phyloP scores from a whole-genome alignment of 495 filamentous ascomycete genomes.

The Amorphotheca resinae region DNA sequence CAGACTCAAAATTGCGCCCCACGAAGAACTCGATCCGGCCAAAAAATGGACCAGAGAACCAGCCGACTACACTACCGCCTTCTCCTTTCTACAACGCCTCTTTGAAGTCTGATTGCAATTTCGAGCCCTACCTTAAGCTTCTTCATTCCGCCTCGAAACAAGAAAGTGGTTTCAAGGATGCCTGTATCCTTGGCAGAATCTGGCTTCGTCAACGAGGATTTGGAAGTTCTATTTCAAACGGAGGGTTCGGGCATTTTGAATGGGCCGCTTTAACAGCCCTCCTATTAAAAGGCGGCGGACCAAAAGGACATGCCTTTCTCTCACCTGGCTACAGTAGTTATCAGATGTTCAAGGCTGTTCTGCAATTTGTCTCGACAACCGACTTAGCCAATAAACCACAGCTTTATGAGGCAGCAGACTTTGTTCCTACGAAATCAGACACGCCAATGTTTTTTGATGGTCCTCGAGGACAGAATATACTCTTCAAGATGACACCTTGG shows the following conservation, averaged over 20 bases:
- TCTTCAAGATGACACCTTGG: constrained; percentile 87
- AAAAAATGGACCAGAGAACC: constrained; percentile 25
- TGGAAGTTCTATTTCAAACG: constrained; percentile 46
- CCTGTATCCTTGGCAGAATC: constrained; percentile 69
- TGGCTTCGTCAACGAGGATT: constrained; percentile 89
- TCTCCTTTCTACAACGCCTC: constrained; percentile 87
- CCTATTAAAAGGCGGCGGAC: constrained; percentile 61
- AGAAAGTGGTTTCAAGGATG: constrained; percentile 63
- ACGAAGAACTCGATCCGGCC: constrained; percentile 57
- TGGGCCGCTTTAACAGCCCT: constrained; percentile 72
- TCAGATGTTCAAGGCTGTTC: constrained; percentile 82
- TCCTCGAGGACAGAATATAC: constrained; percentile 58
- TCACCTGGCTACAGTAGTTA: constrained; percentile 76
- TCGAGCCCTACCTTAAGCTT: constrained; percentile 58
- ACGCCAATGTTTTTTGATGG: constrained; percentile 52
- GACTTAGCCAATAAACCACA: constrained; percentile 55
- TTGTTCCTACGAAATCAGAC: constrained; percentile 23
- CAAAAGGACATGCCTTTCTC: constrained; percentile 54
- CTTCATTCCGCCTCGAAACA: constrained; percentile 51
- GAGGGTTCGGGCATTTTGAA: constrained; percentile 90
- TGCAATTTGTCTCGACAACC: constrained; percentile 68
- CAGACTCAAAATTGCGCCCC: constrained; percentile 51
- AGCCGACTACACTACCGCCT: constrained; percentile 29
- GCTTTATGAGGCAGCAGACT: constrained; percentile 33
- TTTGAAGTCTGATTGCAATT: constrained; percentile 61